Base-by-base conservation (phyloP, 2,329 filamentous ascomycete species). In the Coleophoma crateriformis region DNA sequence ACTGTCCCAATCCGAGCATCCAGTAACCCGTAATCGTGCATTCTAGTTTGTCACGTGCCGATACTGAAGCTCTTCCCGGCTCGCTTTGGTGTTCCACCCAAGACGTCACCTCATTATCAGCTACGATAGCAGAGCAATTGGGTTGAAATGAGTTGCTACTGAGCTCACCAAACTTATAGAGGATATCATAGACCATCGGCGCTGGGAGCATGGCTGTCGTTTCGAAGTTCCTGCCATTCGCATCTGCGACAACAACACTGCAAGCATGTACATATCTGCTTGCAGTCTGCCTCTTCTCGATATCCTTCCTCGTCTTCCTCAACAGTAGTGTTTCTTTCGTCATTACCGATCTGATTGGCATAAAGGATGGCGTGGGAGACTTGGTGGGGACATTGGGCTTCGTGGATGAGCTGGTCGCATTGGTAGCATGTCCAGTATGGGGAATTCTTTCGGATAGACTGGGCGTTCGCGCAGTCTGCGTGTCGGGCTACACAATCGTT, bases 291-390 rank as follows among this genome's bases (percentile, higher is more conserved):
- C 82, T 95, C 59, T 92, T 92, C 74, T 89, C 84, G 68, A 94
- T 95, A 63, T 86, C 87, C 48, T 94, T 94, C 71, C 85, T 95
- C 57, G 89, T 95, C 61, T 95, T 95, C 70, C 79, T 95, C 54
- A 94, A 94, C 73, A 87, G 84, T 71, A 85, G 83, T 64, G 77
- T 94, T 52, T 90, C 86, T 49, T 95, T 94, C 69, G 87, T 94
- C 51, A 83, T 95, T 53, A 92, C 88, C 53, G 87, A 92, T 67
- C 78, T 90, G 54, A 84, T 95, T 58, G 87, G 87, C 52, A 77
- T 87, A 60, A 85, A 87, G 63, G 69, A 82, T 54, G 76, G 78
- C 58, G 87, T 94, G 8, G 89, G 89, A 56, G 82, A 90, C 68
- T 82, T 90, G 46, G 88, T 92, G 52, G 89, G 89, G 48, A 94